phyloP scores from a whole-genome alignment of 2,329 filamentous ascomycete species.

The Phyllosticta citrichinensis region DNA sequence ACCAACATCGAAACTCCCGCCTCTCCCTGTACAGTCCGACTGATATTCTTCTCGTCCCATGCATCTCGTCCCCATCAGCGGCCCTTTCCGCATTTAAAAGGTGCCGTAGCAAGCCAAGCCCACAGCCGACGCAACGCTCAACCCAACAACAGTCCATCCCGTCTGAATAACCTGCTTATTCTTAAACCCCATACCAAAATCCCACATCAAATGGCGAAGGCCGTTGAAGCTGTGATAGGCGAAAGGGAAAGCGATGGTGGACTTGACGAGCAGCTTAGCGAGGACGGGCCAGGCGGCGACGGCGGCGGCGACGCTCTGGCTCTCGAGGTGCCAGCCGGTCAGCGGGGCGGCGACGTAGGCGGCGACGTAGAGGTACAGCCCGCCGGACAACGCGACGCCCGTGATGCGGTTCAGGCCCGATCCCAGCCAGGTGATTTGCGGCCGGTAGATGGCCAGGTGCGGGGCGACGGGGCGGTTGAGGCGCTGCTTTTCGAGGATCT shows the following conservation, averaged over 20 bases:
- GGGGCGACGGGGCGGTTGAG: slow-evolving; percentile 71
- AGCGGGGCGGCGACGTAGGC: slow-evolving; percentile 74
- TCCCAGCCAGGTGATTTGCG: slow-evolving; percentile 75
- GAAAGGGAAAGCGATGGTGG: slow-evolving; percentile 52
- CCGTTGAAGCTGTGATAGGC: slow-evolving; percentile 60
- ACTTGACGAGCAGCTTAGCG: slow-evolving; percentile 51
- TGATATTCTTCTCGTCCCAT: not conserved
- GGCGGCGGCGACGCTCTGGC: slow-evolving; percentile 50
- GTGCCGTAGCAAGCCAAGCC: slow-evolving; percentile 5
- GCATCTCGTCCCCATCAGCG: not conserved
- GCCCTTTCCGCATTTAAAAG: not conserved
- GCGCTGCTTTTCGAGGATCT: slow-evolving; percentile 73
- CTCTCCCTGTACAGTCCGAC: not conserved
- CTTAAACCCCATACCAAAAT: slow-evolving; percentile 50
- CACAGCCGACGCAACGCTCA: slow-evolving; percentile 34
- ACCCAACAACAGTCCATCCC: slow-evolving; percentile 53
- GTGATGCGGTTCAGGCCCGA: slow-evolving; percentile 74
- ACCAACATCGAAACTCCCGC: not conserved
- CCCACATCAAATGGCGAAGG: slow-evolving; percentile 63
- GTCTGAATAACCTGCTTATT: slow-evolving; percentile 56
- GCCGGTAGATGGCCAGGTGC: slow-evolving; percentile 77
- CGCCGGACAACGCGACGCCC: slow-evolving; percentile 60
- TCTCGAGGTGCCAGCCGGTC: slow-evolving; percentile 61
- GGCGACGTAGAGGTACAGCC: slow-evolving; percentile 68
- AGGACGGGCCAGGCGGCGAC: slow-evolving; percentile 52